A percentile compares a stretch with the other conserved stretches of the same genome.
Conservation (phyloP, 805 yeast genomes). For the Blastobotrys peoriensis region DNA sequence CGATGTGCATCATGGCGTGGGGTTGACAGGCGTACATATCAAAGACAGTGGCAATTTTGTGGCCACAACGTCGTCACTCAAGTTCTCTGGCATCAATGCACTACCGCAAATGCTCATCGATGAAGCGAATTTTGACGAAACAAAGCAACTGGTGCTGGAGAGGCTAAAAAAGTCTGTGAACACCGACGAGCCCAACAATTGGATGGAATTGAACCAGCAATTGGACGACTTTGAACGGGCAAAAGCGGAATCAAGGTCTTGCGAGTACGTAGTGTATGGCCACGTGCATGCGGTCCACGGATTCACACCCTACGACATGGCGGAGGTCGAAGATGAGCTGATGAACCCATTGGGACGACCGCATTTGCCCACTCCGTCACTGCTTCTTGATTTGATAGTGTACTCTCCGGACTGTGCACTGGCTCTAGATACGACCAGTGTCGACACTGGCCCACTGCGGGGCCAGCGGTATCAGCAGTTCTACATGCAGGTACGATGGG, state of each 20-base stretch:
- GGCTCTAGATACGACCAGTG: conserved; percentile 35
- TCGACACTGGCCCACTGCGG: conserved; percentile 29
- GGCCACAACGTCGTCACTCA: conserved; percentile 27
- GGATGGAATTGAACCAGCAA: neutral
- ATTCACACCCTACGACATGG: conserved; percentile 46
- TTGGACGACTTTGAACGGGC: conserved; percentile 33
- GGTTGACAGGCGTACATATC: conserved; percentile 31
- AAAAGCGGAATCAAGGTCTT: conserved; percentile 42
- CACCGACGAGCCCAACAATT: conserved; percentile 29
- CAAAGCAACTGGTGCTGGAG: conserved; percentile 47
- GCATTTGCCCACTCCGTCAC: conserved; percentile 48
- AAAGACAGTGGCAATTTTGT: conserved; percentile 30
- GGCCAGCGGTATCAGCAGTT: conserved; percentile 57
- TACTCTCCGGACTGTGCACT: conserved; percentile 91
- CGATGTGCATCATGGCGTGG: conserved; percentile 19
- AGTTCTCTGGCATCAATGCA: conserved; percentile 28
- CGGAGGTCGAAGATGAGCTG: conserved; percentile 66
- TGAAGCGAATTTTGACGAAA: conserved; percentile 61
- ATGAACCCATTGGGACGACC: conserved; percentile 76
- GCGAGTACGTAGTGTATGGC: conserved; percentile 67
- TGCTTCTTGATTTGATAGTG: conserved; percentile 52
- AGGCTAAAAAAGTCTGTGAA: conserved; percentile 12
- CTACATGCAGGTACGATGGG: conserved; percentile 33
- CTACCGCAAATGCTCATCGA: conserved; percentile 40
- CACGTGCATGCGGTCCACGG: conserved; percentile 58